Evolutionary conservation across 2,329 filamentous ascomycete species (phyloP).

Genomic region (Colletotrichum orbiculare): DNA sequence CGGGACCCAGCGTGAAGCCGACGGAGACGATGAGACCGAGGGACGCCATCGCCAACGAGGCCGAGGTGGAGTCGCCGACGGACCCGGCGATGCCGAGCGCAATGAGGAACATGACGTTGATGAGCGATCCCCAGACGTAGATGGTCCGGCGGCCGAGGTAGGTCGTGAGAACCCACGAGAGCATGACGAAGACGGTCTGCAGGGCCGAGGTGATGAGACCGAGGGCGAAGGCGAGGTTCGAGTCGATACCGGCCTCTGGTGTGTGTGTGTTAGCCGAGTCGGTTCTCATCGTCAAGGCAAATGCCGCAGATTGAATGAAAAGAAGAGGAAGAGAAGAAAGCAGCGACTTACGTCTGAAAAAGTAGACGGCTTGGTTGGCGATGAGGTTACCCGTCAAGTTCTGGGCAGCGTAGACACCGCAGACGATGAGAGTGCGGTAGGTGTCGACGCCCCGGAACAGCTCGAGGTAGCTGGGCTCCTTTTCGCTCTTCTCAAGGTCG

Average conservation of each 20-base stretch:
- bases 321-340: background rate
- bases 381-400: constrained; percentile 73
- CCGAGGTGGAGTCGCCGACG: constrained; percentile 45
- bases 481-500: constrained; percentile 62
- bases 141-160: constrained; percentile 73
- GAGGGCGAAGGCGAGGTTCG: constrained; percentile 67
- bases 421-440: constrained; percentile 65
- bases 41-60: constrained; percentile 67
- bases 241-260: constrained; percentile 68
- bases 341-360: constrained; percentile 62
- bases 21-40: constrained; percentile 74
- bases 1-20: constrained; percentile 70
- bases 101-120: constrained; percentile 65
- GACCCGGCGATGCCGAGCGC: constrained; percentile 70
- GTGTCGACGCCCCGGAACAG: constrained; percentile 66
- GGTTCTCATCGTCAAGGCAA: background rate
- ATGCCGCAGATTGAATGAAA: background rate
- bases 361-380: constrained; percentile 71
- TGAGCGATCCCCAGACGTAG: constrained; percentile 69
- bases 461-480: constrained; percentile 60
- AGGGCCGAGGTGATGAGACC: constrained; percentile 74
- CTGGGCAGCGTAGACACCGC: constrained; percentile 67
- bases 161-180: constrained; percentile 74
- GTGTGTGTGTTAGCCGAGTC: constrained; percentile 28
- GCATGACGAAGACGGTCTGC: constrained; percentile 70